Conservation (phyloP, 306 rosid genomes). For the Calophaca sinica region DNA sequence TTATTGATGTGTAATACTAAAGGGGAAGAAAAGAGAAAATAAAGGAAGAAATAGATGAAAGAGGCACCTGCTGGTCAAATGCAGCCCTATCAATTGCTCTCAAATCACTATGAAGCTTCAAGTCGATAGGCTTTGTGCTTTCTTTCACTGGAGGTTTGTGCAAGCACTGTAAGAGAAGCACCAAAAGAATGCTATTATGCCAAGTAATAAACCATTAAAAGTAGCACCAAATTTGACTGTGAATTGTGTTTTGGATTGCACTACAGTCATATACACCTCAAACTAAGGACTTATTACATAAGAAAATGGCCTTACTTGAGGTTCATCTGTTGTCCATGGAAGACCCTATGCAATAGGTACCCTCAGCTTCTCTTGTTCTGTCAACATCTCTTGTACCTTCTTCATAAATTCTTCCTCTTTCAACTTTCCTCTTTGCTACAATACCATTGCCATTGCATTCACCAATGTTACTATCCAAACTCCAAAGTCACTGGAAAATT, state of each 20-base stretch:
- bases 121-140: slow-evolving; percentile 73
- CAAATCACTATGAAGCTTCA: slow-evolving; percentile 72
- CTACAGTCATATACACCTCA: neutral
- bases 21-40: neutral
- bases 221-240: neutral
- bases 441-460: slow-evolving; percentile 33
- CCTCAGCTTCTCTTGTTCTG: slow-evolving; percentile 78
- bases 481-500: slow-evolving; percentile 24
- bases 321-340: slow-evolving; percentile 97
- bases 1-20: neutral
- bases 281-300: slow-evolving; percentile 4
- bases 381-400: slow-evolving; percentile 70
- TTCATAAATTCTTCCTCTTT: slow-evolving; percentile 85
- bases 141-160: slow-evolving; percentile 81
- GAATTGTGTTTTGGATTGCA: neutral
- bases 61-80: slow-evolving; percentile 82
- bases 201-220: neutral
- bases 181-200: slow-evolving; percentile 34
- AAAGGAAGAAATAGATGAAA: slow-evolving; percentile 21
- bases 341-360: slow-evolving; percentile 94
- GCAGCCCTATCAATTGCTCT: slow-evolving; percentile 85
- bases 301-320: slow-evolving; percentile 69
- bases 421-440: slow-evolving; percentile 87
- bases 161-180: slow-evolving; percentile 65
- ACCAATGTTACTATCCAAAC: slow-evolving; percentile 37